Percentiles rank a stretch among this genome's conserved stretches.
These are phyloP conservation scores for Gleditsia sinensis DNA, from an alignment of 306 rosid genomes.

Conservation along the genomic window DNA sequence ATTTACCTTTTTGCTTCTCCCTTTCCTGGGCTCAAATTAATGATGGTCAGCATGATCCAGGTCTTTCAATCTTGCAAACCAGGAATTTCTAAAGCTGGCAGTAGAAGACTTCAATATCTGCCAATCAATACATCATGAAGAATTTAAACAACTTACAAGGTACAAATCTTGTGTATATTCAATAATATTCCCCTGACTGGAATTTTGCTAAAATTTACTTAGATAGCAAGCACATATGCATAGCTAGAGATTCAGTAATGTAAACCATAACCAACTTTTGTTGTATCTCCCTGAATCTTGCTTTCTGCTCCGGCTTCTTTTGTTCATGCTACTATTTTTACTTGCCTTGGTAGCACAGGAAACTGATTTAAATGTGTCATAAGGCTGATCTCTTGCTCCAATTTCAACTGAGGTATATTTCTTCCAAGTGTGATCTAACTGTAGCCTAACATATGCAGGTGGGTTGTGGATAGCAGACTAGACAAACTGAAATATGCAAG, in stretches of 20 bases:
- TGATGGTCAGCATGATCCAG: slow-evolving; percentile 42
- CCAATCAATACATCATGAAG: slow-evolving; percentile 64
- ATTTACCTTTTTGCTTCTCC: not conserved
- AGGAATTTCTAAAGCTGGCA: slow-evolving; percentile 69
- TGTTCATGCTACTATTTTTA: not conserved
- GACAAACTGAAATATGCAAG: slow-evolving; percentile 85
- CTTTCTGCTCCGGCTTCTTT: not conserved
- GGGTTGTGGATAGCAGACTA: slow-evolving; percentile 63
- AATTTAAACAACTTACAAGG: slow-evolving; percentile 67
- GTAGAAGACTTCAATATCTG: slow-evolving; percentile 79
- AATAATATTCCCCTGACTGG: not conserved
- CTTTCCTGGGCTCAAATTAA: not conserved
- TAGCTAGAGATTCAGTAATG: slow-evolving; percentile 2
- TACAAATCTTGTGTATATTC: slow-evolving; percentile 24
- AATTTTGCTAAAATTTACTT: not conserved
- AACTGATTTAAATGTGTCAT: not conserved
- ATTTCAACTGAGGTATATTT: slow-evolving; percentile 6
- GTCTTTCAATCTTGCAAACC: slow-evolving; percentile 59
- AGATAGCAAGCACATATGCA: not conserved
- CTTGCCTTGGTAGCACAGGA: not conserved
- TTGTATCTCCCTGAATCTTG: not conserved
- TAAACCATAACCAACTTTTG: not conserved
- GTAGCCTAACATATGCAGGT: slow-evolving; percentile 49
- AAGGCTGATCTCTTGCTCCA: not conserved
- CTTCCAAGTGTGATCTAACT: slow-evolving; percentile 17